These are phyloP conservation scores for Cutaneotrichosporon cutaneum DNA, from an alignment of 1,284 basidiomycete genomes.

Conservation along the genomic window DNA sequence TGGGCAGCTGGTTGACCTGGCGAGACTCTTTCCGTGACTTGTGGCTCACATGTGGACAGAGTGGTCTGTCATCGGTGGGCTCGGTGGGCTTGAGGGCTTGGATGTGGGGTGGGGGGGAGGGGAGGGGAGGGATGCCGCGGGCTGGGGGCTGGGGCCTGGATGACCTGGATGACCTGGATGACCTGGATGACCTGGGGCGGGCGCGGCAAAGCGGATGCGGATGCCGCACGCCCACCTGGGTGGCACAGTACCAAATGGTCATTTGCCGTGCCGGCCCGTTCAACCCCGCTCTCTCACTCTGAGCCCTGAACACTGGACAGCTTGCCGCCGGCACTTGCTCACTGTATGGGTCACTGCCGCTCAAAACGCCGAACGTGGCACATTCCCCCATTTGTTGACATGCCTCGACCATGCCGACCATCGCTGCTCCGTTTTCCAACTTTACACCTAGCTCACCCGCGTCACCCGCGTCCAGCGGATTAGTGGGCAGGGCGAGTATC, in stretches of 20 bases:
- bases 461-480: neutral
- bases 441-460: neutral
- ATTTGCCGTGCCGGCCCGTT: constrained; percentile 1
- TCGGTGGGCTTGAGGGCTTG: neutral
- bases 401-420: too few relatives aligned
- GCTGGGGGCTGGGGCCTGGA: too few relatives aligned
- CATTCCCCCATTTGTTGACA: neutral
- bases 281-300: constrained; percentile 2
- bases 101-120: neutral
- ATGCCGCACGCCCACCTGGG: neutral
- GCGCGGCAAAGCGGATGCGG: neutral
- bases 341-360: neutral
- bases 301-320: too few relatives aligned
- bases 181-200: neutral
- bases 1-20: too few relatives aligned
- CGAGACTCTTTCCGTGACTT: neutral
- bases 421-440: neutral
- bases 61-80: neutral
- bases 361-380: constrained; percentile 6
- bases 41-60: neutral
- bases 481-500: neutral
- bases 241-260: neutral
- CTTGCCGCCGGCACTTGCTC: constrained; percentile 5
- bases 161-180: too few relatives aligned
- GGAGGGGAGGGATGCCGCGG: too few relatives aligned